These are phyloP conservation scores for Paecilomyces dactylethromorphus DNA, from an alignment of 2,329 filamentous ascomycete genomes.

Conservation along the genomic window DNA sequence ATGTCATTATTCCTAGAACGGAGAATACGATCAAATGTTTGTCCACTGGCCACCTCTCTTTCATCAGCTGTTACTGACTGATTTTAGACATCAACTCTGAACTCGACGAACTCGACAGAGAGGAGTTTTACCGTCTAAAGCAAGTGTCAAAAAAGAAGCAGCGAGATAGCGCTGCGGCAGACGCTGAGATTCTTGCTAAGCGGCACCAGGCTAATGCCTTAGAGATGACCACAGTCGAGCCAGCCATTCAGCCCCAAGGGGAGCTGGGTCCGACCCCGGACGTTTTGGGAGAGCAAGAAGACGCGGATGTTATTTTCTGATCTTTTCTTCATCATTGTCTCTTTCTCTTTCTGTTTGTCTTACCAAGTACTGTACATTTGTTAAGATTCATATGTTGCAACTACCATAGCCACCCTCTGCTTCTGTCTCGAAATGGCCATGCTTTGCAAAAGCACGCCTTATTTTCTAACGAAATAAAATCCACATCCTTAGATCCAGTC, in stretches of 20 bases:
- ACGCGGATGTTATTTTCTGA: conserved; percentile 82
- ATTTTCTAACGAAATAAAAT: not conserved
- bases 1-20: conserved; percentile 88
- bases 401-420: not conserved
- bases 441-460: not conserved
- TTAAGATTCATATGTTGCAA: not conserved
- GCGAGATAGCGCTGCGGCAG: conserved; percentile 63
- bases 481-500: not conserved
- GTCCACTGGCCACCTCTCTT: conserved; percentile 16
- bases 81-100: conserved; percentile 89
- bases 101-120: conserved; percentile 91
- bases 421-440: not conserved
- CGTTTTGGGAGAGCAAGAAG: conserved; percentile 67
- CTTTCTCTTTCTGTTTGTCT: not conserved
- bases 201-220: conserved; percentile 48
- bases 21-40: conserved; percentile 98
- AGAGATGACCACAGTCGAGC: conserved; percentile 30
- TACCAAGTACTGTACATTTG: not conserved
- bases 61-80: conserved; percentile 8
- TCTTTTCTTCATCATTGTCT: conserved; percentile 12
- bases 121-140: conserved; percentile 96
- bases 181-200: conserved; percentile 70
- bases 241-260: conserved; percentile 19
- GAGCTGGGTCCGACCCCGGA: conserved; percentile 44
- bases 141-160: conserved; percentile 87